phyloP scores from a whole-genome alignment of 768 basidiomycete genomes.

The Mrakia gelida region DNA sequence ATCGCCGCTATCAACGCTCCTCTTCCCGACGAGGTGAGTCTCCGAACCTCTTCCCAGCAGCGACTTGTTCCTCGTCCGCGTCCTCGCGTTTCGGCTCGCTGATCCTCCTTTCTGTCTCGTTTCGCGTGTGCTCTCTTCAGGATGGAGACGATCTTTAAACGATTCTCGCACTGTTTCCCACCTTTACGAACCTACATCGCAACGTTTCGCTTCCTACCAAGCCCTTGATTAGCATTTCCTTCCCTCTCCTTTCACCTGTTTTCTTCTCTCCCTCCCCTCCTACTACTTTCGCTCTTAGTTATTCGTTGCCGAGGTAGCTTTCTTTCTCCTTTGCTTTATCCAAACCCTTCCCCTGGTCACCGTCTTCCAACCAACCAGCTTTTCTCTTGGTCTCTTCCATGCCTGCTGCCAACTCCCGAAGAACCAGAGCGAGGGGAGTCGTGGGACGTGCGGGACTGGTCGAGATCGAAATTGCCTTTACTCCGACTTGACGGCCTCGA shows the following conservation, averaged over 20 bases:
- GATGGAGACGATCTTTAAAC: conserved; percentile 44
- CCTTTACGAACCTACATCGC: conserved; percentile 8
- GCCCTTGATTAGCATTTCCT: conserved; percentile 4
- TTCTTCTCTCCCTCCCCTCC: not conserved
- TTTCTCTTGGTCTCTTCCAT: too few relatives aligned
- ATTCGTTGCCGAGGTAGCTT: not conserved
- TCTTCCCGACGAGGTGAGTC: conserved; percentile 82
- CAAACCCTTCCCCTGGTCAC: not conserved
- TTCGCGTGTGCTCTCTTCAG: conserved; percentile 28
- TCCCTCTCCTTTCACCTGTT: not conserved
- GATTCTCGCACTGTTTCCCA: conserved; percentile 1
- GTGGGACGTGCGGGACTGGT: too few relatives aligned
- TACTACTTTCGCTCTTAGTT: not conserved
- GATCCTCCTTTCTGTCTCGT: not conserved
- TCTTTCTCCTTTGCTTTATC: not conserved
- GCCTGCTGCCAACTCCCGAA: too few relatives aligned
- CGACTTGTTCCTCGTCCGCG: too few relatives aligned
- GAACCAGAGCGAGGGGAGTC: too few relatives aligned
- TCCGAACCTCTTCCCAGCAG: not conserved
- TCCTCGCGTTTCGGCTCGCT: not conserved
- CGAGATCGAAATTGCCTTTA: too few relatives aligned
- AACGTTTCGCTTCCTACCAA: not conserved
- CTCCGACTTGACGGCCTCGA: too few relatives aligned
- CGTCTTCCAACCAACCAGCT: not conserved
- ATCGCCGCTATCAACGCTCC: conserved; percentile 65